phyloP scores from a whole-genome alignment of 495 filamentous ascomycete genomes.

The Darksidea phi region DNA sequence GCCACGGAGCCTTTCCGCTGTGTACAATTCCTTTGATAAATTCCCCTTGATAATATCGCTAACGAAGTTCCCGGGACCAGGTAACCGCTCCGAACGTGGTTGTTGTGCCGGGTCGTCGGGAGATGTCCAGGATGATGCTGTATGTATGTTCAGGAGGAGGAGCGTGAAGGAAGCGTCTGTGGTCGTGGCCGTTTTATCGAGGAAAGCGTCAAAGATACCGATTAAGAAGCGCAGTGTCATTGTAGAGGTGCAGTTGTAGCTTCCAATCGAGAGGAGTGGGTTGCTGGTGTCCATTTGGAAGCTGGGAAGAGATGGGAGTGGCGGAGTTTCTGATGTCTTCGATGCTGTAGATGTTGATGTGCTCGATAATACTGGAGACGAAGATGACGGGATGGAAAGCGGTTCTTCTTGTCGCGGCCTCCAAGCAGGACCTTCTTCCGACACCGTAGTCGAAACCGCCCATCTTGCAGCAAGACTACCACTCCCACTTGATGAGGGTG shows the following conservation, averaged over 20 bases:
- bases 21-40: conserved; percentile 55
- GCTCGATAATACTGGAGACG: not conserved
- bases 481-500: too few relatives aligned
- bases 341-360: not conserved
- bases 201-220: conserved; percentile 51
- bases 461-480: too few relatives aligned
- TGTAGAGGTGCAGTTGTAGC: conserved; percentile 55
- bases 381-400: conserved; percentile 33
- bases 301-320: conserved; percentile 7
- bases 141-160: conserved; percentile 61
- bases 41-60: conserved; percentile 42
- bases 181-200: conserved; percentile 49
- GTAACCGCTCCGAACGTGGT: conserved; percentile 43
- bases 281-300: conserved; percentile 26
- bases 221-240: conserved; percentile 51
- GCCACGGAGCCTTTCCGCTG: conserved; percentile 46
- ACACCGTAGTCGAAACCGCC: too few relatives aligned
- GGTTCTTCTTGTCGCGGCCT: too few relatives aligned
- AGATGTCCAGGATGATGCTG: conserved; percentile 46
- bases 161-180: conserved; percentile 49
- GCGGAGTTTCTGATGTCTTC: not conserved
- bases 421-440: too few relatives aligned
- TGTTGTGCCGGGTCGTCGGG: conserved; percentile 45
- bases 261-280: conserved; percentile 53
- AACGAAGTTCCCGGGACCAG: conserved; percentile 22